Percentiles rank a stretch among this genome's conserved stretches.
These are phyloP conservation scores for Maudiozyma saulgeensis DNA, from an alignment of 805 yeast species.

Conservation along the genomic window DNA sequence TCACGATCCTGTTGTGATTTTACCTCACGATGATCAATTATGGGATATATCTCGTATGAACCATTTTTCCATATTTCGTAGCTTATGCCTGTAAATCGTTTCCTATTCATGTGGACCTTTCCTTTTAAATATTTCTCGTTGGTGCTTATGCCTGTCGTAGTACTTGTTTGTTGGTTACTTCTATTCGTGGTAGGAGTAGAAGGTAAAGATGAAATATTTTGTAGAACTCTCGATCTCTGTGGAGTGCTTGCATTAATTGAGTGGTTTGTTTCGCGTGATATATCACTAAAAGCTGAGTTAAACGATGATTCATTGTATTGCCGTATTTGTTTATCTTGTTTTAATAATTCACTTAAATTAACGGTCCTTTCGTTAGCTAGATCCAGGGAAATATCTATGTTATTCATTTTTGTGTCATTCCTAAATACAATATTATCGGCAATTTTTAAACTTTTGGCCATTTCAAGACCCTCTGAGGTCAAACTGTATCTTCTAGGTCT, in stretches of 20 bases:
- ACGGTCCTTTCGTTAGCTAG: constrained; percentile 14
- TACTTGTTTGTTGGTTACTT: background rate
- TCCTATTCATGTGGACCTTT: constrained; percentile 7
- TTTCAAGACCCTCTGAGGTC: constrained; percentile 57
- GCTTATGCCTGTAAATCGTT: constrained; percentile 16
- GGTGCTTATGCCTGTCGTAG: background rate
- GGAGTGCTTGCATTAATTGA: background rate
- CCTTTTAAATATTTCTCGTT: background rate
- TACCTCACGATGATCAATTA: constrained; percentile 78
- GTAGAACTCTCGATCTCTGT: background rate
- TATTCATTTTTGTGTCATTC: constrained; percentile 5
- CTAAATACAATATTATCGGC: constrained; percentile 35
- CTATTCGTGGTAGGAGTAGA: background rate
- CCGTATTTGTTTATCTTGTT: background rate
- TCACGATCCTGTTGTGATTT: constrained; percentile 59
- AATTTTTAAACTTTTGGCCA: constrained; percentile 48
- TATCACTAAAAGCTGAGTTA: constrained; percentile 11
- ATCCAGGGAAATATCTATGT: background rate
- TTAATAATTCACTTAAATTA: constrained; percentile 13
- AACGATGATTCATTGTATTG: background rate
- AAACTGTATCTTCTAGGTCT: constrained; percentile 52
- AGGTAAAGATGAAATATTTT: background rate
- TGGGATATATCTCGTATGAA: constrained; percentile 47
- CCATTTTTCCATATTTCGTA: constrained; percentile 51
- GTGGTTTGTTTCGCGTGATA: constrained; percentile 9